Conservation (phyloP, 2,329 filamentous ascomycete species). For the Sordariomycetes sp. region DNA sequence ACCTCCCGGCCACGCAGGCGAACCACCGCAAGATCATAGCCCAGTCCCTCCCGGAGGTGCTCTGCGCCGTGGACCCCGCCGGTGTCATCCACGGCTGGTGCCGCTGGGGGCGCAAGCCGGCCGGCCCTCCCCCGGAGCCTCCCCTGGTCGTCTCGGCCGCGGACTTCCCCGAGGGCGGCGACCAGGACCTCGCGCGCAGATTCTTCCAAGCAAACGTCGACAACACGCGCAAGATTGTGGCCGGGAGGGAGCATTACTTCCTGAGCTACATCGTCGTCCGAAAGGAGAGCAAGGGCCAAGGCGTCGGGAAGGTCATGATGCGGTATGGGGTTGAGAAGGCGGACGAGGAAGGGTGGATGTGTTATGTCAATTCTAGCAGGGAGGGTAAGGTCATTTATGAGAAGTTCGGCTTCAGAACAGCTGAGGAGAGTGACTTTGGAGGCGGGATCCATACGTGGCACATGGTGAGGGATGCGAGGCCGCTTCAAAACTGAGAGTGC, state of each 20-base stretch:
- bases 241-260: slow-evolving; percentile 18
- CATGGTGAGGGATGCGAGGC: slow-evolving; percentile 19
- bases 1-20: slow-evolving; percentile 11
- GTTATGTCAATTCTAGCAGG: slow-evolving; percentile 17
- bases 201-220: slow-evolving; percentile 28
- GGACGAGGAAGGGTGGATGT: slow-evolving; percentile 16
- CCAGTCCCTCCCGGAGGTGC: slow-evolving; percentile 16
- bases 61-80: slow-evolving; percentile 3
- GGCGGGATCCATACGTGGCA: slow-evolving; percentile 15
- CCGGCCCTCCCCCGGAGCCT: slow-evolving; percentile 9
- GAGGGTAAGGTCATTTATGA: slow-evolving; percentile 17
- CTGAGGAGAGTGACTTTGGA: slow-evolving; percentile 11
- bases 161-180: slow-evolving; percentile 13
- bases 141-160: slow-evolving; percentile 11
- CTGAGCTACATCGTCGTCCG: slow-evolving; percentile 21
- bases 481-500: slow-evolving; percentile 23
- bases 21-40: slow-evolving; percentile 12
- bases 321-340: slow-evolving; percentile 18
- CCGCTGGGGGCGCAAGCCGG: slow-evolving; percentile 22
- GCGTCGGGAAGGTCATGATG: slow-evolving; percentile 22
- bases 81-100: slow-evolving; percentile 18
- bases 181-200: slow-evolving; percentile 21
- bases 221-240: slow-evolving; percentile 13
- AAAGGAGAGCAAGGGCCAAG: slow-evolving; percentile 18
- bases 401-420: slow-evolving; percentile 16